Conservation (phyloP, 2,329 filamentous ascomycete genomes). For the Fusarium sp. region DNA sequence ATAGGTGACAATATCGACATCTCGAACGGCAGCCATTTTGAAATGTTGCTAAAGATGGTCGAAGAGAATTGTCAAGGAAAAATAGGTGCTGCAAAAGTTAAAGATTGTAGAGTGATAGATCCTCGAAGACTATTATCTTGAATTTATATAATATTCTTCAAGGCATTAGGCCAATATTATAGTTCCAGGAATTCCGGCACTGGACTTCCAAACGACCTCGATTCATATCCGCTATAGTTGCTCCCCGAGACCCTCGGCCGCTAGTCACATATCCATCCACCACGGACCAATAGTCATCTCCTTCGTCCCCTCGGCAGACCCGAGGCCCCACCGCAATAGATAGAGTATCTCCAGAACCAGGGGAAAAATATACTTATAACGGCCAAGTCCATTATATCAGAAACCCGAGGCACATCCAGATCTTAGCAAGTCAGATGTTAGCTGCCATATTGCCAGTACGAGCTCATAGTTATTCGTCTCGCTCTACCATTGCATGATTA, state of each 20-base stretch:
- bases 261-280: background rate
- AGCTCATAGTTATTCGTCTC: background rate
- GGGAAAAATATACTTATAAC: background rate
- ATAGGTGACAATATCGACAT: background rate
- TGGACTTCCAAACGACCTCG: no score
- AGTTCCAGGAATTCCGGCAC: no score
- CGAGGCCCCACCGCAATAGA: background rate
- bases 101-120: fast-evolving
- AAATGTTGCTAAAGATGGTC: fast-evolving
- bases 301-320: background rate
- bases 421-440: background rate
- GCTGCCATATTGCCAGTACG: background rate
- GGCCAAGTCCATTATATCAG: no score
- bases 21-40: background rate
- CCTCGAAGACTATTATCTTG: fast-evolving
- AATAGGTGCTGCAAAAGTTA: fast-evolving
- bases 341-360: background rate
- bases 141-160: background rate
- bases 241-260: background rate
- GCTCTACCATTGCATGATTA: background rate
- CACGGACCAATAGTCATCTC: background rate
- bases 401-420: no score
- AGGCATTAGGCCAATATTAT: fast-evolving
- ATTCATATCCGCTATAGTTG: fast-evolving
- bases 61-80: background rate